phyloP scores from a whole-genome alignment of 176 grass and related monocot genomes.

The Saccharum officinarum region DNA sequence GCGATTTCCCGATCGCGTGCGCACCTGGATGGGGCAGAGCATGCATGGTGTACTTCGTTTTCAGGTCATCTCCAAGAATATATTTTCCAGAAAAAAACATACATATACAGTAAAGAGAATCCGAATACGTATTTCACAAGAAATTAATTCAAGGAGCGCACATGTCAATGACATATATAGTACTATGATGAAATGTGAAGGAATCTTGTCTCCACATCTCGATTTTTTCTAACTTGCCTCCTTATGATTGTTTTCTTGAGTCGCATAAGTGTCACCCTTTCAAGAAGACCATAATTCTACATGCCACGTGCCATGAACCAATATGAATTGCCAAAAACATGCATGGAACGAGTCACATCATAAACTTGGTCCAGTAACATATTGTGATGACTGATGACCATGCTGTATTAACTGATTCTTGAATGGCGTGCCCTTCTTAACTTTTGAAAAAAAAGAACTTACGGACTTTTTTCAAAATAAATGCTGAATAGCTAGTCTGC shows the following conservation, averaged over 20 bases:
- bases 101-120: too few relatives aligned
- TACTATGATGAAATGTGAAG: too few relatives aligned
- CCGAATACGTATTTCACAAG: too few relatives aligned
- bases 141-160: too few relatives aligned
- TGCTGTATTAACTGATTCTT: conserved; percentile 4
- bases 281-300: neutral
- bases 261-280: neutral
- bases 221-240: neutral
- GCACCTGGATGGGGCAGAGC: conserved; percentile 17
- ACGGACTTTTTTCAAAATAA: neutral
- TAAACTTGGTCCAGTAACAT: neutral
- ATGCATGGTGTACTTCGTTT: too few relatives aligned
- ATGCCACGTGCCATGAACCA: neutral
- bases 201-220: neutral
- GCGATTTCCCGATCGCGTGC: conserved; percentile 66
- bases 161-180: too few relatives aligned
- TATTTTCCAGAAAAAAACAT: too few relatives aligned
- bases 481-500: neutral
- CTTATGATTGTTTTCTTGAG: neutral
- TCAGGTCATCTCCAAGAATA: too few relatives aligned
- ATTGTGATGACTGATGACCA: neutral
- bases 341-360: neutral
- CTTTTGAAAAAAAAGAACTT: neutral
- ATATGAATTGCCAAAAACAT: neutral
- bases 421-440: neutral